phyloP scores from a whole-genome alignment of 73 alveolate genomes.

The Blepharisma stoltei region DNA sequence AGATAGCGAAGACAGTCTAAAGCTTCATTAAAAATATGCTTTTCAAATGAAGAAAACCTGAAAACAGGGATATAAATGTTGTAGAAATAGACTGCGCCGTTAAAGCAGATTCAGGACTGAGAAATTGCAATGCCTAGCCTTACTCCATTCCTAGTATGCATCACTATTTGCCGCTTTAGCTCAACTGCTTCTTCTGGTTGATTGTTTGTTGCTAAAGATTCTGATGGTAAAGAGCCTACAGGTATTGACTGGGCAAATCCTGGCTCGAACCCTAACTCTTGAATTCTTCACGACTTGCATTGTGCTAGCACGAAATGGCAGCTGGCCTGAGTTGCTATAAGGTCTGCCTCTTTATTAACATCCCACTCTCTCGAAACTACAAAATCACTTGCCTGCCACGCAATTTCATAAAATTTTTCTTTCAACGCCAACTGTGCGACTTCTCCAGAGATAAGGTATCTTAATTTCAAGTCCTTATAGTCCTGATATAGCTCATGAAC shows the following conservation, averaged over 20 bases:
- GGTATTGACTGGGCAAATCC: slow-evolving; percentile 73
- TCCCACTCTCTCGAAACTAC: slow-evolving; percentile 78
- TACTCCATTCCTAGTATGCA: slow-evolving; percentile 83
- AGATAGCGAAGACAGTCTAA: slow-evolving; percentile 80
- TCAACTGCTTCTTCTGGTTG: slow-evolving; percentile 73
- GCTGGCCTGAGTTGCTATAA: slow-evolving; percentile 86
- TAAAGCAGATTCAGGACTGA: slow-evolving; percentile 93
- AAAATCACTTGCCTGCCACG: slow-evolving; percentile 75
- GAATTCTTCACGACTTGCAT: slow-evolving; percentile 82
- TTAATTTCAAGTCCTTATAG: slow-evolving; percentile 76
- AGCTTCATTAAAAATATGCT: slow-evolving; percentile 76
- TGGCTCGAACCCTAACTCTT: slow-evolving; percentile 86
- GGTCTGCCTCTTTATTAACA: slow-evolving; percentile 83
- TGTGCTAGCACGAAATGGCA: slow-evolving; percentile 81
- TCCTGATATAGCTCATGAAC: too few species aligned
- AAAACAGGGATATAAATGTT: slow-evolving; percentile 87
- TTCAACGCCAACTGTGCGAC: slow-evolving; percentile 77
- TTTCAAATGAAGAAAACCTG: slow-evolving; percentile 76
- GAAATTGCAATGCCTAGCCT: slow-evolving; percentile 83
- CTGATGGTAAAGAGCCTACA: slow-evolving; percentile 74
- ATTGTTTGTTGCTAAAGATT: slow-evolving; percentile 57
- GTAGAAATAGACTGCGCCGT: slow-evolving; percentile 94
- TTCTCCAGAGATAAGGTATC: slow-evolving; percentile 68
- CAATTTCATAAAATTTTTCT: slow-evolving; percentile 80
- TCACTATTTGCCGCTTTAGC: slow-evolving; percentile 79